These are phyloP conservation scores for Citeromyces hawaiiensis DNA, from an alignment of 1,139 yeast genomes.

Conservation along the genomic window DNA sequence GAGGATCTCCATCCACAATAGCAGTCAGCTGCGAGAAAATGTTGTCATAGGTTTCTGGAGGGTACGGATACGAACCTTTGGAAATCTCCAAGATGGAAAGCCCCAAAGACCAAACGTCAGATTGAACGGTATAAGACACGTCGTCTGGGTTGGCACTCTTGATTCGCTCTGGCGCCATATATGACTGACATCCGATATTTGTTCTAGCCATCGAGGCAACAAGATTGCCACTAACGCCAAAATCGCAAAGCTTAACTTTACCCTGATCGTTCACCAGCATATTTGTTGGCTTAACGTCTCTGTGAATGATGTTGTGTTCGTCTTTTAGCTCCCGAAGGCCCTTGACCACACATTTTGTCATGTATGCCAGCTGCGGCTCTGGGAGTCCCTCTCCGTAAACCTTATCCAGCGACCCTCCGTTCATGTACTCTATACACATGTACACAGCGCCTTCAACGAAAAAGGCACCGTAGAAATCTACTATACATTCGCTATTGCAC, in stretches of 20 bases:
- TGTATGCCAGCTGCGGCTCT: slow-evolving; percentile 70
- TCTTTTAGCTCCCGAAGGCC: slow-evolving; percentile 83
- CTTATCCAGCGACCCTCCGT: slow-evolving; percentile 89
- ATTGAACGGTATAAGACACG: slow-evolving; percentile 80
- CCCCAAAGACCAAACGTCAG: slow-evolving; percentile 95
- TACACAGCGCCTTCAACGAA: slow-evolving; percentile 96
- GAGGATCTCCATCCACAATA: slow-evolving; percentile 94
- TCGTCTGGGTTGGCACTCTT: slow-evolving; percentile 51
- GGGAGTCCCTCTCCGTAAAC: slow-evolving; percentile 60
- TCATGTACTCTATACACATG: slow-evolving; percentile 98
- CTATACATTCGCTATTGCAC: slow-evolving; percentile 81
- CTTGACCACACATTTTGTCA: slow-evolving; percentile 67
- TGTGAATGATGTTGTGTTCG: slow-evolving; percentile 81
- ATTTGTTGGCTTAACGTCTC: slow-evolving; percentile 97
- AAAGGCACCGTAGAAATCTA: slow-evolving; percentile 93
- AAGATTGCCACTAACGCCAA: slow-evolving; percentile 91
- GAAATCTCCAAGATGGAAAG: slow-evolving; percentile 82
- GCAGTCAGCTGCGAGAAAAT: slow-evolving; percentile 90
- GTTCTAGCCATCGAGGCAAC: slow-evolving; percentile 95
- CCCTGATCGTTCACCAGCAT: slow-evolving; percentile 74
- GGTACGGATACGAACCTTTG: slow-evolving; percentile 86
- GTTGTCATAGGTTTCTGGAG: slow-evolving; percentile 83
- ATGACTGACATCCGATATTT: slow-evolving; percentile 94
- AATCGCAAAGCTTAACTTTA: slow-evolving; percentile 85
- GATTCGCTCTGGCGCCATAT: slow-evolving; percentile 98